Evolutionary conservation across 1,284 basidiomycete species (phyloP), one percentile per base, ranked within the genome.

Genomic region (Singerocomus inundabilis): DNA sequence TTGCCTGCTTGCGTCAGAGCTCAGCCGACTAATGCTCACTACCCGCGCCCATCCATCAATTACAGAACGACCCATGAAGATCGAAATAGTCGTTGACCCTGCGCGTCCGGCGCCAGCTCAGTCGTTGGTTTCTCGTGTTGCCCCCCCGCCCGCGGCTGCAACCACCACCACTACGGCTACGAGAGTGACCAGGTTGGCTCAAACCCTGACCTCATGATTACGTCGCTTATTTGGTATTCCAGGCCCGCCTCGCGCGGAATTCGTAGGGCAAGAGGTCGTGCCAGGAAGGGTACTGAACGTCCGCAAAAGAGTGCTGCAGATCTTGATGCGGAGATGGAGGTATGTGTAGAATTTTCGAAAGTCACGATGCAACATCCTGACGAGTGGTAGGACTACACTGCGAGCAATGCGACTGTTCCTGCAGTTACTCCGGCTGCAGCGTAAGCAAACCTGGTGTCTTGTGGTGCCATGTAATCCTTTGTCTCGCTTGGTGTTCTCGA

Each of bases 21-120:
- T 79, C 77, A 76, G 68, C 74, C 80, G 74, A 79, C 84, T 88
- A 72, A 88, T 73, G 60, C 57, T 64, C 63, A 71, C 70, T 70
- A 12, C 70, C 61, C 67, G 62, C 70, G 64, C 63, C 67, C 66
- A 62, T 61, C 62, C 61, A 62, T 61, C 62, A 55, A 62, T 57
- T 61, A 72, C 75, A 97, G 93, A 94, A 80, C 91, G 91, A 63
- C 91, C 94, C 25, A 96, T 99, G 91, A 96, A 94, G 79, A 94
- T 98, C 57, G 96, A 98, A 78, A 93, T 98, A 56, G 85, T 98
- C 40, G 81, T 98, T 67, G 92, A 96, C 76, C 93, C 93, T 24
- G 77, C 86, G 46, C 81, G 81, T 47, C 79, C 84, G n/a, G 78
- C 80, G 6, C 78, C 87, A 9, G 59, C 73, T 16, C 71, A 72